Percentiles rank a stretch among this genome's conserved stretches.
Evolutionary conservation across 306 rosid genomes (phyloP).

Genomic region (Malus asiatica): DNA sequence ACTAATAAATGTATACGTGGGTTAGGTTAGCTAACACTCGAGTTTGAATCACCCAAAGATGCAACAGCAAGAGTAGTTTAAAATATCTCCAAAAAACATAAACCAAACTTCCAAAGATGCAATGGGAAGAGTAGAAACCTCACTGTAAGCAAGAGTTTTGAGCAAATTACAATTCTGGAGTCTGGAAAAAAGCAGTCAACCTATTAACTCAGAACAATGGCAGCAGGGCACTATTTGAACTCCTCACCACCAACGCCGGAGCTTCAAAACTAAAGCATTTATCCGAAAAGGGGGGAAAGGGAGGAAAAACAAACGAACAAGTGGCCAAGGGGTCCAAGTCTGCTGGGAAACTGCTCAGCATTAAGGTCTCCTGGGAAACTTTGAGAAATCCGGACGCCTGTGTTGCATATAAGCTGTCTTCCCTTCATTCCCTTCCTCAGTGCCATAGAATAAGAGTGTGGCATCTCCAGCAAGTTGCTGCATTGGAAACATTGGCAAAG

Average conservation of each 20-base stretch:
- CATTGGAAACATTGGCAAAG: neutral
- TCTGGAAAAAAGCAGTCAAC: neutral
- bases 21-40: neutral
- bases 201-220: neutral
- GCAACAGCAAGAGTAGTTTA: neutral
- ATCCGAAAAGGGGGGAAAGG: neutral
- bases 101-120: too few relatives aligned
- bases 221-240: neutral
- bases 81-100: too few relatives aligned
- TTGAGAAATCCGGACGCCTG: slow-evolving; percentile 68
- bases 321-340: neutral
- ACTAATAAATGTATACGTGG: too few relatives aligned
- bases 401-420: slow-evolving; percentile 56
- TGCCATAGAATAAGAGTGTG: slow-evolving; percentile 66
- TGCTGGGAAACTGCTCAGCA: neutral
- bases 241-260: neutral
- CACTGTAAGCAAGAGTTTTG: neutral
- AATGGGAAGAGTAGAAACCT: too few relatives aligned
- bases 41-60: neutral
- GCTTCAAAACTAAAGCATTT: neutral
- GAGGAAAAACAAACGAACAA: neutral
- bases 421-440: slow-evolving; percentile 76
- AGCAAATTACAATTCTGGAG: neutral
- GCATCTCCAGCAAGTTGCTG: slow-evolving; percentile 79
- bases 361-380: slow-evolving; percentile 59